phyloP scores from a whole-genome alignment of 78 protist species.

The Pigoraptor vietnamica region DNA sequence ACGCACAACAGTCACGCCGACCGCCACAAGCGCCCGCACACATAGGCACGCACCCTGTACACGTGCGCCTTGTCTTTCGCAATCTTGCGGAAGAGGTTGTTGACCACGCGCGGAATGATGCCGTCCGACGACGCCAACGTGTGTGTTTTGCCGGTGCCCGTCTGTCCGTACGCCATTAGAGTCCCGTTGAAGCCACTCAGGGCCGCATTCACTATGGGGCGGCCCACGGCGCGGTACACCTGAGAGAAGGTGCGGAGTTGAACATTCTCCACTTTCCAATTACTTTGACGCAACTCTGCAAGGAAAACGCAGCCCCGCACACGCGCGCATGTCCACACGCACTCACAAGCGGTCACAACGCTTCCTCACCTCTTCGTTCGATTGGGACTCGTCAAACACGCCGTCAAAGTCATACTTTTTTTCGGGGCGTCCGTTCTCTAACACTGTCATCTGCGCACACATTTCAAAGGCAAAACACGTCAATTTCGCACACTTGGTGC shows the following conservation, averaged over 20 bases:
- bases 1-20: too few relatives aligned
- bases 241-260: too few relatives aligned
- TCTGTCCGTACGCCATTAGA: slow-evolving; percentile 60
- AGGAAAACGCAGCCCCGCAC: too few relatives aligned
- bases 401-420: not conserved
- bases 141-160: slow-evolving; percentile 54
- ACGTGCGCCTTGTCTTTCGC: not conserved
- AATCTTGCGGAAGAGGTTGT: not conserved
- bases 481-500: too few relatives aligned
- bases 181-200: slow-evolving; percentile 43
- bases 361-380: not conserved
- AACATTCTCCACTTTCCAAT: too few relatives aligned
- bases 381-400: not conserved
- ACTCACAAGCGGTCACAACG: too few relatives aligned
- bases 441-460: not conserved
- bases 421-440: not conserved
- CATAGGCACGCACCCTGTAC: not conserved
- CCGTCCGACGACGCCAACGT: slow-evolving; percentile 22
- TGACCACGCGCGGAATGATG: slow-evolving; percentile 40
- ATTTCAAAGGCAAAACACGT: too few relatives aligned
- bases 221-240: not conserved
- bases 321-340: too few relatives aligned
- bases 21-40: too few relatives aligned
- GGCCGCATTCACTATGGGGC: not conserved
- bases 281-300: too few relatives aligned